A percentile compares a stretch with the other conserved stretches of the same genome.
Evolutionary conservation across 192 early-diverging fungal species (phyloP).

Genomic region (Podila verticillata): DNA sequence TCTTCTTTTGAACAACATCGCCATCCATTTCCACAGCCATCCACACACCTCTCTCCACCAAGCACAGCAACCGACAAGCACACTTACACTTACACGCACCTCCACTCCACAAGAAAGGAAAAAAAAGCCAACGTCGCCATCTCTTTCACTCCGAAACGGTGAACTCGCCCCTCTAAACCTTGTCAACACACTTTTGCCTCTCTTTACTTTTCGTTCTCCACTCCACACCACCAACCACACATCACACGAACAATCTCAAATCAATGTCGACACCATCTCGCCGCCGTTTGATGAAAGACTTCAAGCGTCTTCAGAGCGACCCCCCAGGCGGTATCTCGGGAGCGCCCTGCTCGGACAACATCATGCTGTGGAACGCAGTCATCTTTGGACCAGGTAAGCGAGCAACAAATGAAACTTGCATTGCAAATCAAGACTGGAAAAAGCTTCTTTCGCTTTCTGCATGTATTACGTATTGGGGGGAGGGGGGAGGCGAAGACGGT

Average conservation of each 20-base stretch:
- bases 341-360: constrained; percentile 95
- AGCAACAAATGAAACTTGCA: not conserved
- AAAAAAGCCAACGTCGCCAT: no score
- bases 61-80: no score
- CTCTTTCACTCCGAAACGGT: no score
- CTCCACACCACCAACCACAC: not conserved
- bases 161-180: not conserved
- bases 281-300: constrained; percentile 97
- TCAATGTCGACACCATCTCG: constrained; percentile 90
- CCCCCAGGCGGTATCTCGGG: constrained; percentile 90
- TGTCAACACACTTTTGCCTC: not conserved
- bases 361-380: constrained; percentile 99
- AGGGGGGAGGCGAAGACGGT: no score
- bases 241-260: constrained; percentile 40
- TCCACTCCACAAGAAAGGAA: no score
- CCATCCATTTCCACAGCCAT: not conserved
- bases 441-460: not conserved
- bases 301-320: constrained; percentile 94
- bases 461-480: no score
- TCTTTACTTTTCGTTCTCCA: not conserved
- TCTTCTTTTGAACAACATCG: not conserved
- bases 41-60: no score
- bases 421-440: constrained; percentile 1
- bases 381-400: constrained; percentile 89
- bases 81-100: no score